Evolutionary conservation across 2,329 filamentous ascomycete species (phyloP).

Genomic region (Shiraia bambusicola): DNA sequence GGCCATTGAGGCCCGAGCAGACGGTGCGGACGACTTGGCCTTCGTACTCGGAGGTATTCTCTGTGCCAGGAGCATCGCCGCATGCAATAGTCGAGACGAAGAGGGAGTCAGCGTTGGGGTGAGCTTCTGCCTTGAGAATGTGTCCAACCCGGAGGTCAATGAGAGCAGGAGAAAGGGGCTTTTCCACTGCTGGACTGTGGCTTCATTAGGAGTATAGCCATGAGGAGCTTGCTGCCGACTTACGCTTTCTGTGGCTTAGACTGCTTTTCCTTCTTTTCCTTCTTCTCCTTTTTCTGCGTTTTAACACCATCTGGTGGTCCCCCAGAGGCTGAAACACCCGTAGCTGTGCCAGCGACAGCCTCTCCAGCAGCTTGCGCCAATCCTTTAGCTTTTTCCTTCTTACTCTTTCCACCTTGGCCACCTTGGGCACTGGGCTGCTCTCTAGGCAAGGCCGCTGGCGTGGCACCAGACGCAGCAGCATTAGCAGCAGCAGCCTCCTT

Average conservation of each 20-base stretch:
- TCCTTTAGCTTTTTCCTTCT: conserved; percentile 51
- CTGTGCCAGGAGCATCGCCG: conserved; percentile 80
- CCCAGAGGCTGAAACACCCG: conserved; percentile 40
- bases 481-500: conserved; percentile 64
- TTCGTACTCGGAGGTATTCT: conserved; percentile 89
- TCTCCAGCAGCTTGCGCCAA: conserved; percentile 58
- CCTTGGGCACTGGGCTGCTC: conserved; percentile 27
- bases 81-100: conserved; percentile 95
- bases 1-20: conserved; percentile 92
- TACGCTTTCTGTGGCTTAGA: conserved; percentile 66
- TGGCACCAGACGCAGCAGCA: conserved; percentile 56
- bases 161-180: conserved; percentile 76
- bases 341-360: conserved; percentile 51
- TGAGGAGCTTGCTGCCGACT: conserved; percentile 3
- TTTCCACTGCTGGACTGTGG: conserved; percentile 59
- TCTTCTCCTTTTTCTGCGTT: conserved; percentile 71
- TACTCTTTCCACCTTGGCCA: conserved; percentile 48
- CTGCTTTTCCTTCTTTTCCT: conserved; percentile 89
- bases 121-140: conserved; percentile 92
- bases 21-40: conserved; percentile 91
- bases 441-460: conserved; percentile 41
- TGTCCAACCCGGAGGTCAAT: conserved; percentile 97
- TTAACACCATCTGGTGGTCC: conserved; percentile 46
- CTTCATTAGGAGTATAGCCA: conserved; percentile 27
- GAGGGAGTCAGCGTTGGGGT: conserved; percentile 94